Conservation (phyloP, 2,329 filamentous ascomycete species). For the Penicillium sp. region DNA sequence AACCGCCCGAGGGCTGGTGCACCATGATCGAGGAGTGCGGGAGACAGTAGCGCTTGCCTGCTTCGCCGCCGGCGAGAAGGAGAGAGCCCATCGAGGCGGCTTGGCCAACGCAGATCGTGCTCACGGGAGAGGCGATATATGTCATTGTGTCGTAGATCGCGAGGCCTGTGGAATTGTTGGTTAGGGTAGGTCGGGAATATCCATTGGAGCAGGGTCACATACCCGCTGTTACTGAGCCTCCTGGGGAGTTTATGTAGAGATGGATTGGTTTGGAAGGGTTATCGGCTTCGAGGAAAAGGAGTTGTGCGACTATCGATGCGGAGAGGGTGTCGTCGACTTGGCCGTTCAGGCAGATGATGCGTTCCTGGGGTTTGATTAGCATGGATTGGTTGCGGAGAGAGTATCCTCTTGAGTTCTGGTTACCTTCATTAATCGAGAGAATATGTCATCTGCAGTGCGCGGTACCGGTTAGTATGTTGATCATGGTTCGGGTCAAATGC, state of each 20-base stretch:
- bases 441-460: conserved; percentile 66
- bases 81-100: conserved; percentile 94
- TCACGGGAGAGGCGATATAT: conserved; percentile 90
- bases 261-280: conserved; percentile 92
- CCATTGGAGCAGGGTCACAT: conserved; percentile 9
- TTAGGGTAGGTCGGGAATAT: neutral
- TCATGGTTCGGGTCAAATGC: neutral
- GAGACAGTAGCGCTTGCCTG: conserved; percentile 81
- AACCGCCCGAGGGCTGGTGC: conserved; percentile 84
- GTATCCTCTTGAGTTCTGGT: conserved; percentile 5
- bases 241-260: conserved; percentile 96
- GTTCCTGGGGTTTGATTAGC: conserved; percentile 61
- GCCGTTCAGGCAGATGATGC: conserved; percentile 91
- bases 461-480: conserved; percentile 8
- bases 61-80: conserved; percentile 78
- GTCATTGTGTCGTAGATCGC: conserved; percentile 99
- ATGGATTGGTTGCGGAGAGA: conserved; percentile 8
- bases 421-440: conserved; percentile 75
- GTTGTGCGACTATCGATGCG: conserved; percentile 90
- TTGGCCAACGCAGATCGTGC: conserved; percentile 90
- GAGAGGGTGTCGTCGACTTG: conserved; percentile 86
- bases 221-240: conserved; percentile 84
- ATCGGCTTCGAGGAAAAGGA: conserved; percentile 97
- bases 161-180: conserved; percentile 36
- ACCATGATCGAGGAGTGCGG: conserved; percentile 97